phyloP scores from a whole-genome alignment of 2,329 filamentous ascomycete genomes.

The Huntiella moniliformis region DNA sequence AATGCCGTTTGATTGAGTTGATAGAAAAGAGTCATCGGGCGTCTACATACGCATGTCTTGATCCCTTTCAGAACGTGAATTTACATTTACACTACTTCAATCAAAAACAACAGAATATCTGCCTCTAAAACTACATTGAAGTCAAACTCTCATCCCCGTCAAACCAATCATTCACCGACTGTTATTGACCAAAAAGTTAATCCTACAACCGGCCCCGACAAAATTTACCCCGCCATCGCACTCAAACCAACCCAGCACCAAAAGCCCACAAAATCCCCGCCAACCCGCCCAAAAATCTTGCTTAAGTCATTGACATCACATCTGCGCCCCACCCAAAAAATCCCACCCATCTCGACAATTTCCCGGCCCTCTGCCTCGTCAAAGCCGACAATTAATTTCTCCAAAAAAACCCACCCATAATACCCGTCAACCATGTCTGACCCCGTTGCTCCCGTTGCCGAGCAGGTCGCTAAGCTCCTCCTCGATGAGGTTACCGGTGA shows the following conservation, averaged over 20 bases:
- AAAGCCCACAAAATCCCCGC: slow-evolving; percentile 1
- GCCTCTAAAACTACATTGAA: background rate
- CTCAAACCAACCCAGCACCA: slow-evolving; percentile 1
- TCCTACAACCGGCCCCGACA: slow-evolving; percentile 6
- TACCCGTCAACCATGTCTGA: slow-evolving; percentile 18
- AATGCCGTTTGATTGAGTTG: background rate
- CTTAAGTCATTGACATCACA: background rate
- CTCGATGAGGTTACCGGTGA: slow-evolving; percentile 91
- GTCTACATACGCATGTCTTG: background rate
- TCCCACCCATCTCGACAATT: background rate
- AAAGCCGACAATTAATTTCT: background rate
- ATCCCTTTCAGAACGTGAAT: background rate
- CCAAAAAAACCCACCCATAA: background rate
- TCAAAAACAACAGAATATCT: background rate
- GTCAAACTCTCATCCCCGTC: background rate
- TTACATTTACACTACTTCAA: background rate
- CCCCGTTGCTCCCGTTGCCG: slow-evolving; percentile 24
- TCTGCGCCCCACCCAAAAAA: background rate
- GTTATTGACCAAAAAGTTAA: slow-evolving; percentile 1
- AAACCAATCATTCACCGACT: background rate
- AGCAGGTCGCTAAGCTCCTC: slow-evolving; percentile 51
- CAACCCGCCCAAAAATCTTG: slow-evolving; percentile 1
- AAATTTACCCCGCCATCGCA: slow-evolving; percentile 11
- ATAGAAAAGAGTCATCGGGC: background rate
- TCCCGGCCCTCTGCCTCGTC: slow-evolving; percentile 1